Evolutionary conservation across 306 rosid species (phyloP).

Genomic region (Trifolium pratense): DNA sequence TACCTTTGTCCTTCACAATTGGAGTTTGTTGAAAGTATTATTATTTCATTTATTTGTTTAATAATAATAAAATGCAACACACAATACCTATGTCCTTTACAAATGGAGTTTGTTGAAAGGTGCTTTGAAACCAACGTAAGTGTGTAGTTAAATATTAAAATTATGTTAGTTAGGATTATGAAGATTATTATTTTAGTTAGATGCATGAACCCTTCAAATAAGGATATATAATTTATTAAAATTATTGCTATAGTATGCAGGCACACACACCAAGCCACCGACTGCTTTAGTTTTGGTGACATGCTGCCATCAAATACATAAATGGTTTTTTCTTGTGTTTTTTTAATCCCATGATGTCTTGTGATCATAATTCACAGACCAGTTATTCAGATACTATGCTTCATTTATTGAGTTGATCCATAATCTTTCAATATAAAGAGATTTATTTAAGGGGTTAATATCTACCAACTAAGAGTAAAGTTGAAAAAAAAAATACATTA

Average conservation of each 20-base stretch:
- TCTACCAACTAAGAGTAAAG: background rate
- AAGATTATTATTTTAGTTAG: slow-evolving; percentile 39
- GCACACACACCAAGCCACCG: slow-evolving; percentile 23
- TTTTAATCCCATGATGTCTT: background rate
- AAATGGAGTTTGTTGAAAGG: slow-evolving; percentile 16
- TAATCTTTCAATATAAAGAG: too few relatives aligned
- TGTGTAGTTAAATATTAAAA: background rate
- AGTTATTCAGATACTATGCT: background rate
- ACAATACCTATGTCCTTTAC: background rate
- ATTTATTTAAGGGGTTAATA: too few relatives aligned
- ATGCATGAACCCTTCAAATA: background rate
- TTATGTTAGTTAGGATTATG: slow-evolving; percentile 29
- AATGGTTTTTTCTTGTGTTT: slow-evolving; percentile 13
- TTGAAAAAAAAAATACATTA: background rate
- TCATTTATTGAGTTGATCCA: too few relatives aligned
- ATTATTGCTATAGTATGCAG: background rate
- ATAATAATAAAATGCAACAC: slow-evolving; percentile 9
- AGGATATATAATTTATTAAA: background rate
- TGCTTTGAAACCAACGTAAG: slow-evolving; percentile 15
- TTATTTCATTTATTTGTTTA: background rate
- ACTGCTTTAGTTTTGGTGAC: slow-evolving; percentile 24
- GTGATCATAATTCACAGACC: background rate
- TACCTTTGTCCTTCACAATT: background rate
- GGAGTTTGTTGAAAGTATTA: background rate
- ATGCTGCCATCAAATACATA: slow-evolving; percentile 2